phyloP scores from a whole-genome alignment of 2,329 filamentous ascomycete genomes.

The Scedosporium apiospermum region DNA sequence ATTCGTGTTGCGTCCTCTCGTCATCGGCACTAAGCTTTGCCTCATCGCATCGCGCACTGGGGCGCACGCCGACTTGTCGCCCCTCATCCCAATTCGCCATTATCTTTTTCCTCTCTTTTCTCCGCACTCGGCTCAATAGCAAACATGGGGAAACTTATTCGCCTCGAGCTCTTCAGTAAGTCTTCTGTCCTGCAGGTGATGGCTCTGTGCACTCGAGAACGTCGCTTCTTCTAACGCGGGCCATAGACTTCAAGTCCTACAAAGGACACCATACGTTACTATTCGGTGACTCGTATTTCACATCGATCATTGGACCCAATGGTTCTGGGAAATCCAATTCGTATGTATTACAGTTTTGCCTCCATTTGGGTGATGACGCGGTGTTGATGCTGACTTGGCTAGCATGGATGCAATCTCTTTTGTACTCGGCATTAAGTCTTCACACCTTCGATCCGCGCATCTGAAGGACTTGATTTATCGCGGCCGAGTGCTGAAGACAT shows the following conservation, averaged over 20 bases:
- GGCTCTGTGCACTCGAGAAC: not conserved
- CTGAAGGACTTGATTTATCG: constrained; percentile 94
- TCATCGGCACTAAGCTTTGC: not conserved
- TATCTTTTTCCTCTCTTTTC: not conserved
- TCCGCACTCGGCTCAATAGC: constrained; percentile 9
- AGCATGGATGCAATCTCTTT: constrained; percentile 99
- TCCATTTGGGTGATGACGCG: not conserved
- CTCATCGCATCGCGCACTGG: no score
- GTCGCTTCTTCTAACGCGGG: constrained; percentile 9
- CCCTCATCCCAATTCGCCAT: not conserved
- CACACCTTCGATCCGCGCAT: constrained; percentile 89
- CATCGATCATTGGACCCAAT: constrained; percentile 98
- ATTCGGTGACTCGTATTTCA: constrained; percentile 97
- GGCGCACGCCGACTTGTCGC: not conserved
- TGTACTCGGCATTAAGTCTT: constrained; percentile 95
- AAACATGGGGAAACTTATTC: constrained; percentile 91
- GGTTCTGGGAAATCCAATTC: constrained; percentile 98
- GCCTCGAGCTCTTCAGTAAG: constrained; percentile 87
- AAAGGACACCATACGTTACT: constrained; percentile 91
- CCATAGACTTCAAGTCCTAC: constrained; percentile 94
- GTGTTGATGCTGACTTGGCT: constrained; percentile 7
- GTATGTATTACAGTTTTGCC: constrained; percentile 35
- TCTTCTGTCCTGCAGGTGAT: constrained; percentile 11
- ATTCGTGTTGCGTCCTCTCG: not conserved
- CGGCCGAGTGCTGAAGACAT: constrained; percentile 83